Percentiles rank a stretch among this genome's conserved stretches.
phyloP scores from a whole-genome alignment of 2,329 filamentous ascomycete genomes.

The Cercospora nicotianae region DNA sequence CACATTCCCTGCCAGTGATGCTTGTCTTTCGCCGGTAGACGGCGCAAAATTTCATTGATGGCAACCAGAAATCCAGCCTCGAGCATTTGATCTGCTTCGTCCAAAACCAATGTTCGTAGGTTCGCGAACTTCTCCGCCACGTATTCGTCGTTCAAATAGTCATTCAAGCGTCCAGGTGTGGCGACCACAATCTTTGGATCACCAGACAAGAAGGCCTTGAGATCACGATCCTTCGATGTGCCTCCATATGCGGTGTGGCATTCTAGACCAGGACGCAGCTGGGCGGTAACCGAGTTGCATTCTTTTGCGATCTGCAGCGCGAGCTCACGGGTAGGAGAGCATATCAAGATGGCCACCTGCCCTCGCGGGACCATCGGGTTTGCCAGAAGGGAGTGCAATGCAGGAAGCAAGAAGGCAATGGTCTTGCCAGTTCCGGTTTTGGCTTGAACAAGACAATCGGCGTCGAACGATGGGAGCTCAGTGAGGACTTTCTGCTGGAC shows the following conservation, averaged over 20 bases:
- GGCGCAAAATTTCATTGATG: slow-evolving; percentile 53
- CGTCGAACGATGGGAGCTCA: slow-evolving; percentile 51
- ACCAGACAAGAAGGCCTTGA: slow-evolving; percentile 65
- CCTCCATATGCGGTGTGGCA: slow-evolving; percentile 66
- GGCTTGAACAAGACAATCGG: slow-evolving; percentile 62
- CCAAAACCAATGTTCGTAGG: slow-evolving; percentile 48
- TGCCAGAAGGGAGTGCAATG: slow-evolving; percentile 79
- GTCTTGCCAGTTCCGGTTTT: slow-evolving; percentile 95
- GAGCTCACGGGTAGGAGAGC: slow-evolving; percentile 73
- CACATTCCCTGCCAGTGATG: slow-evolving; percentile 53
- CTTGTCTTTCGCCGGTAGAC: slow-evolving; percentile 52
- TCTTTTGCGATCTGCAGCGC: slow-evolving; percentile 67
- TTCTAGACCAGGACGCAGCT: slow-evolving; percentile 78
- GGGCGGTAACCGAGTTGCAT: slow-evolving; percentile 79
- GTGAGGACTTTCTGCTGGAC: slow-evolving; percentile 57
- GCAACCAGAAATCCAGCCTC: slow-evolving; percentile 56
- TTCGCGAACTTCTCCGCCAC: slow-evolving; percentile 49
- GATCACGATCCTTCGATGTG: slow-evolving; percentile 77
- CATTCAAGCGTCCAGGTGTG: slow-evolving; percentile 80
- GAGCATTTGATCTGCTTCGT: slow-evolving; percentile 85
- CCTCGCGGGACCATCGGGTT: slow-evolving; percentile 65
- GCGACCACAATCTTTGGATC: slow-evolving; percentile 86
- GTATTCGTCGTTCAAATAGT: slow-evolving; percentile 72
- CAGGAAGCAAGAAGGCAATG: slow-evolving; percentile 84
- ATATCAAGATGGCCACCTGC: slow-evolving; percentile 81